Evolutionary conservation across 208 protist genomes (phyloP).

Genomic region (Crithidia expoeki): DNA sequence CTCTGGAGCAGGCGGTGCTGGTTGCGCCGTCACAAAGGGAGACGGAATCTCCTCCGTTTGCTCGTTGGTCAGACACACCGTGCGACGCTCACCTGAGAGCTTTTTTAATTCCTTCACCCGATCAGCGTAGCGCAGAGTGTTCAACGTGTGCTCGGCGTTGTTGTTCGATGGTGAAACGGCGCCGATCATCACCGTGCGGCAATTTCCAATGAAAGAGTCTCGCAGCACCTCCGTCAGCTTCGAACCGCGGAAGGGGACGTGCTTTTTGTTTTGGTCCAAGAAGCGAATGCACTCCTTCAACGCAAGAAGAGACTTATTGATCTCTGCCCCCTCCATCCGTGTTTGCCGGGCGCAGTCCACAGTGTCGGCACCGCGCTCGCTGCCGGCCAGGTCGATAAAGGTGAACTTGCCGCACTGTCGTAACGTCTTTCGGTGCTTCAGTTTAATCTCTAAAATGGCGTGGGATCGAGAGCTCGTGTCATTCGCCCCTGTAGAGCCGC

Average conservation of each 20-base stretch:
- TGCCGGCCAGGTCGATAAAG: slow-evolving; percentile 94
- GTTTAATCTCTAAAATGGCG: slow-evolving; percentile 92
- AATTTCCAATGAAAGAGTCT: slow-evolving; percentile 90
- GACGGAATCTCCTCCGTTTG: slow-evolving; percentile 8
- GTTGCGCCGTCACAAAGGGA: background rate
- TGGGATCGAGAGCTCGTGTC: slow-evolving; percentile 94
- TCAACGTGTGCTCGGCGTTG: slow-evolving; percentile 83
- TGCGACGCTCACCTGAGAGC: slow-evolving; percentile 29
- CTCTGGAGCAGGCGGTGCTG: background rate
- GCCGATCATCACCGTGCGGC: slow-evolving; percentile 94
- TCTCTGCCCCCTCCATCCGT: no score
- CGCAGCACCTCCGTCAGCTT: slow-evolving; percentile 93
- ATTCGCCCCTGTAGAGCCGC: slow-evolving; percentile 94
- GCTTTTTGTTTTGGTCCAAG: slow-evolving; percentile 75
- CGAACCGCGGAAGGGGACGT: slow-evolving; percentile 92
- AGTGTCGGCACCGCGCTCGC: no score
- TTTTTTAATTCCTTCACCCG: slow-evolving; percentile 92
- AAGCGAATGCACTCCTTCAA: no score
- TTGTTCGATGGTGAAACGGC: slow-evolving; percentile 83
- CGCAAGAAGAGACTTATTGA: no score
- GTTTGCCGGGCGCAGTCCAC: no score
- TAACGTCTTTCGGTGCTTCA: slow-evolving; percentile 17
- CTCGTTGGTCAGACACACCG: slow-evolving; percentile 34
- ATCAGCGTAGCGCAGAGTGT: slow-evolving; percentile 84
- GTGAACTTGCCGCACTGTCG: slow-evolving; percentile 58